phyloP scores from a whole-genome alignment of 345 rosid species.

The Capsella bursapastoris region DNA sequence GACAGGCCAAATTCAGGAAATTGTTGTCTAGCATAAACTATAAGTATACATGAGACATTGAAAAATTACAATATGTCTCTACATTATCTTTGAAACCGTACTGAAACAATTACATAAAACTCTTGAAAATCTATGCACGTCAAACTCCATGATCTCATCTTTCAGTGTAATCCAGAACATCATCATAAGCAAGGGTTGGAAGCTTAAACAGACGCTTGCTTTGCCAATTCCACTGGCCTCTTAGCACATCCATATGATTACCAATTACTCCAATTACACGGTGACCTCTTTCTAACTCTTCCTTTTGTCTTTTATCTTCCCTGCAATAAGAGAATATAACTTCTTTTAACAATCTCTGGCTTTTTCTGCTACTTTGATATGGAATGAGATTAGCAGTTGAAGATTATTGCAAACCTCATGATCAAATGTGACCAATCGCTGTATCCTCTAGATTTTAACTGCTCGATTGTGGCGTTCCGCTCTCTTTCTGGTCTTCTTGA shows the following conservation, averaged over 20 bases:
- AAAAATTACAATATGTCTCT: slow-evolving; percentile 5
- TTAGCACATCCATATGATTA: slow-evolving; percentile 71
- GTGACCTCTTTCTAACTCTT: slow-evolving; percentile 44
- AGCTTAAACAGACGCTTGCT: slow-evolving; percentile 66
- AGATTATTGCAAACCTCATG: slow-evolving; percentile 62
- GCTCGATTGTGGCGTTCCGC: slow-evolving; percentile 46
- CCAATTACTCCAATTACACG: slow-evolving; percentile 60
- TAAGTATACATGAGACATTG: background rate
- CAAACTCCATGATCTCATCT: slow-evolving; percentile 16
- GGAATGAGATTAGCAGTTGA: background rate
- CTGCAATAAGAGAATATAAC: slow-evolving; percentile 45
- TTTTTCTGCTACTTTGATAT: background rate
- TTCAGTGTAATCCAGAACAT: slow-evolving; percentile 38
- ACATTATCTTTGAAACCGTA: background rate
- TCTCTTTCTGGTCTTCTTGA: slow-evolving; percentile 57
- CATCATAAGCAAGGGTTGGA: slow-evolving; percentile 59
- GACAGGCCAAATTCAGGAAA: background rate
- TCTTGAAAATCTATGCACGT: slow-evolving; percentile 26
- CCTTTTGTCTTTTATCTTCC: slow-evolving; percentile 48
- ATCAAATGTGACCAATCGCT: slow-evolving; percentile 65
- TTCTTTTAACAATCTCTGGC: background rate
- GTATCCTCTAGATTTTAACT: slow-evolving; percentile 62
- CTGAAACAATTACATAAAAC: slow-evolving; percentile 3
- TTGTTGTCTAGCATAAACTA: background rate
- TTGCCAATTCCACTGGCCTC: slow-evolving; percentile 43